Evolutionary conservation across 805 yeast species (phyloP).

Genomic region (Saturnispora zaruensis): DNA sequence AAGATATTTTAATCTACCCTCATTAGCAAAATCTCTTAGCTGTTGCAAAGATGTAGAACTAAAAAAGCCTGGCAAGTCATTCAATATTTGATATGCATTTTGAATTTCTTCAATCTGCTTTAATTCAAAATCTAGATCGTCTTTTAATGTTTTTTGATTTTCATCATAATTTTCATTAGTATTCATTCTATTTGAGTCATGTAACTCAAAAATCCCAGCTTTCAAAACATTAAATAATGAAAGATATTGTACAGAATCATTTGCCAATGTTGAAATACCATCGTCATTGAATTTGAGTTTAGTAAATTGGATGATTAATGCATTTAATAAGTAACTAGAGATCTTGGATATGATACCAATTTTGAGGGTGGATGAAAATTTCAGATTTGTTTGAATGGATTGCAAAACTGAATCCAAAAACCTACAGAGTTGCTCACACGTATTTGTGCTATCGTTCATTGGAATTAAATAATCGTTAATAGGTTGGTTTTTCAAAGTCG

Average conservation of each 20-base stretch:
- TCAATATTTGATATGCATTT: slow-evolving; percentile 36
- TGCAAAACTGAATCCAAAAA: slow-evolving; percentile 36
- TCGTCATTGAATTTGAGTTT: slow-evolving; percentile 67
- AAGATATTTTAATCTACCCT: slow-evolving; percentile 65
- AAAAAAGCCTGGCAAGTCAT: slow-evolving; percentile 77
- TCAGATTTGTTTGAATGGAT: slow-evolving; percentile 27
- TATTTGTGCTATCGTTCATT: slow-evolving; percentile 50
- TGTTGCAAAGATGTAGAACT: slow-evolving; percentile 65
- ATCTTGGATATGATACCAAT: slow-evolving; percentile 18
- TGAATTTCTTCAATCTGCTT: slow-evolving; percentile 46
- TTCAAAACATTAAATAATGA: slow-evolving; percentile 20
- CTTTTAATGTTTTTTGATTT: background rate
- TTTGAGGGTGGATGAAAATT: slow-evolving; percentile 19
- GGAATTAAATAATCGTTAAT: slow-evolving; percentile 50
- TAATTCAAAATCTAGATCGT: slow-evolving; percentile 31
- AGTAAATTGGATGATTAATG: slow-evolving; percentile 62
- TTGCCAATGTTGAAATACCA: slow-evolving; percentile 77
- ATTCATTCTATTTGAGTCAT: background rate
- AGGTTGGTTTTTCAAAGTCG: slow-evolving; percentile 49
- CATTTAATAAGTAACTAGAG: slow-evolving; percentile 31
- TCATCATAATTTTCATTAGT: slow-evolving; percentile 1
- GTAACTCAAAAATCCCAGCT: slow-evolving; percentile 1
- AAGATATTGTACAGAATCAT: slow-evolving; percentile 74
- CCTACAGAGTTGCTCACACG: slow-evolving; percentile 55
- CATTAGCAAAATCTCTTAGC: slow-evolving; percentile 67